phyloP scores from a whole-genome alignment of 164 flowering plant species.

The Magnolia kwangsiensis region DNA sequence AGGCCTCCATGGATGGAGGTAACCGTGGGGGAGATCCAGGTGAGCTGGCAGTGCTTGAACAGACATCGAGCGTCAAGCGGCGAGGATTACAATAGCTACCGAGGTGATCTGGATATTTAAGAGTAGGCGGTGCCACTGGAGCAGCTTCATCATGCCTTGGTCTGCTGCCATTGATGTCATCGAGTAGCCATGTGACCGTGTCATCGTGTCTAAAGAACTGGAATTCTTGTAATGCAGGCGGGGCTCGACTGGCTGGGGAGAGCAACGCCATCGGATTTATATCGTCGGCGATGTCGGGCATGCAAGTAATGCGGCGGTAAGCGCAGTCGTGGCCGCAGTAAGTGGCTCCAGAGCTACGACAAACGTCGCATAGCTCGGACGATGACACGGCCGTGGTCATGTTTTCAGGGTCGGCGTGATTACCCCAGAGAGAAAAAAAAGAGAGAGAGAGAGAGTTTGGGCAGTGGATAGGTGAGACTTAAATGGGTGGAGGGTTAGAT shows the following conservation, averaged over 20 bases:
- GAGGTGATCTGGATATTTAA: background rate
- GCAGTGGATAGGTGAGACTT: background rate
- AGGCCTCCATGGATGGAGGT: background rate
- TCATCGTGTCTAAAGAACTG: conserved; percentile 8
- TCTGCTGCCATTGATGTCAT: background rate
- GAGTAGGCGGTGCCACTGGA: background rate
- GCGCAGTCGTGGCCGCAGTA: background rate
- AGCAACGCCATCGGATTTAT: background rate
- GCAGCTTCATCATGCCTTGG: background rate
- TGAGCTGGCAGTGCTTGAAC: background rate
- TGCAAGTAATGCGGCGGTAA: background rate
- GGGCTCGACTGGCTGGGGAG: background rate
- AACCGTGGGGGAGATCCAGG: background rate
- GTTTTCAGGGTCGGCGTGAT: background rate
- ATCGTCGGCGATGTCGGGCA: background rate
- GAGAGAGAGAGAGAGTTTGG: background rate
- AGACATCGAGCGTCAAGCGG: background rate
- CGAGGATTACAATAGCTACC: background rate
- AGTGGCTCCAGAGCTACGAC: background rate
- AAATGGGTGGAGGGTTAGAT: background rate
- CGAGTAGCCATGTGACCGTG: conserved; percentile 4
- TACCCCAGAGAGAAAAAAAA: background rate
- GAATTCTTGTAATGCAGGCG: conserved; percentile 3
- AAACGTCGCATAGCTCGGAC: background rate
- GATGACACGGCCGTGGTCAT: background rate